Base-by-base conservation (phyloP, 75 land plant genomes). In the Selaginella moellendorffii region DNA sequence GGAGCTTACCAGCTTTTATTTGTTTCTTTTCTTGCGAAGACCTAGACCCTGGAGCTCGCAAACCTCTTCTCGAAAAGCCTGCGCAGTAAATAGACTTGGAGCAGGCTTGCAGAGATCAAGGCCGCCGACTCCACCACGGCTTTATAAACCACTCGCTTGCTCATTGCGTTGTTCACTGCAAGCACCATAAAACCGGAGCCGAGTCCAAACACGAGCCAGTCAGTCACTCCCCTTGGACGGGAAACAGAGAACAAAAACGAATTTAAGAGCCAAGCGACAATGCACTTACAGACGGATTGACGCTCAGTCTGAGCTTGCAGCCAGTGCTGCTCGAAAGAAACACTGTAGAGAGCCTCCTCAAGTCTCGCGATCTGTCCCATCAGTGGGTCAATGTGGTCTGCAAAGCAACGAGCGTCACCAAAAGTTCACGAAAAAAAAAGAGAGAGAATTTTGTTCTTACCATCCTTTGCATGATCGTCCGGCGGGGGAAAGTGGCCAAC, bases 281-380 rank as follows among this genome's bases (percentile, higher is more conserved):
- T 30, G 2, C 24, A 66, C 53, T 1, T 86, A 89, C 96, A 68
- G 26, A 77, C 53, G 56, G 80, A 77, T 71, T 89, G 91, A 28
- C 81, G 92, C 53, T 81, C 91, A 18, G 91, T 89, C 63, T 81
- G 82, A 36, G 96, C 96, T 54, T 81, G 78, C n/a, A 89, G 76
- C 91, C 87, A 89, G 61, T 86, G 96, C 61, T 89, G 96, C 70
- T 86, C 96, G 70, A 86, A 89, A 54, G 83, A 88, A n/a, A 89
- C 83, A 54, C 78, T 74, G 69, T 86, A 81, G 12, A 89, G 74
- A 22, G 91, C 82, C 65, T 86, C 85, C 69, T 86, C 85, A 27
- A 89, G 59, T 64, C 80, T 83, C 2, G 76, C 66, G 27, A 89
- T 86, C 65, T 86, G 96, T 27, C 81, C 79, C 69, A 86, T 63